Conservation (phyloP, 345 rosid species). For the Eucalyptus guilfoylei region DNA sequence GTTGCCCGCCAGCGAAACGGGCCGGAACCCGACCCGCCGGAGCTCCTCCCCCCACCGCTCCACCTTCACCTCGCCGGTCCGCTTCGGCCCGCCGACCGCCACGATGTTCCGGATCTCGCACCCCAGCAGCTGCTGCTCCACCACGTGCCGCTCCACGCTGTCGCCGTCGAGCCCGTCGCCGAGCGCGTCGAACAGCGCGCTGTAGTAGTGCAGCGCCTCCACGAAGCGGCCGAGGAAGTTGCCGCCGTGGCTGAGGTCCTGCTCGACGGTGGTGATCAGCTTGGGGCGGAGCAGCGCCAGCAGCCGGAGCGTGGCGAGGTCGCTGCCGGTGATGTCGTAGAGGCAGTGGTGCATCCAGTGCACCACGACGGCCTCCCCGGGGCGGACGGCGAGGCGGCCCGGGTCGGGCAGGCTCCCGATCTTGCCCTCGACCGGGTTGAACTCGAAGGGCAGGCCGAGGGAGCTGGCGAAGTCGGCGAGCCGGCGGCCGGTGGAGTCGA, state of each 20-base stretch:
- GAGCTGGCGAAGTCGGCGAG: slow-evolving; percentile 81
- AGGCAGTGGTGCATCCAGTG: slow-evolving; percentile 98
- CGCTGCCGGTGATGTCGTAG: slow-evolving; percentile 78
- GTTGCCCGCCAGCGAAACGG: slow-evolving; percentile 76
- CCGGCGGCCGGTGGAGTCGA: slow-evolving; percentile 72
- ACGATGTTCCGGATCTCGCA: slow-evolving; percentile 79
- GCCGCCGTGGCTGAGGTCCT: slow-evolving; percentile 67
- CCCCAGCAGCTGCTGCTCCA: slow-evolving; percentile 87
- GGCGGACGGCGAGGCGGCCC: slow-evolving; percentile 45
- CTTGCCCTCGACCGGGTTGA: slow-evolving; percentile 70
- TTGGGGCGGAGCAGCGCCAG: slow-evolving; percentile 52
- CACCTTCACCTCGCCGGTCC: slow-evolving; percentile 65
- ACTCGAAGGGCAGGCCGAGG: slow-evolving; percentile 72
- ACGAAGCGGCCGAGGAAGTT: slow-evolving; percentile 78
- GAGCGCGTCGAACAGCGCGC: slow-evolving; percentile 91
- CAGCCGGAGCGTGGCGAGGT: slow-evolving; percentile 41
- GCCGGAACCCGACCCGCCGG: slow-evolving; percentile 48
- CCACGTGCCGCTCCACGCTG: slow-evolving; percentile 68
- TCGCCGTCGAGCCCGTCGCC: slow-evolving; percentile 66
- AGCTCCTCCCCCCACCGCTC: slow-evolving; percentile 81
- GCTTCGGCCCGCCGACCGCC: slow-evolving; percentile 67
- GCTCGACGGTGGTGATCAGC: slow-evolving; percentile 77
- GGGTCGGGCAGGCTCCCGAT: slow-evolving; percentile 45
- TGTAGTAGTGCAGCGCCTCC: slow-evolving; percentile 90
- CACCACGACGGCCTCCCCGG: slow-evolving; percentile 66